phyloP scores from a whole-genome alignment of 208 protist genomes.

The Endotrypanum monterogeii region DNA sequence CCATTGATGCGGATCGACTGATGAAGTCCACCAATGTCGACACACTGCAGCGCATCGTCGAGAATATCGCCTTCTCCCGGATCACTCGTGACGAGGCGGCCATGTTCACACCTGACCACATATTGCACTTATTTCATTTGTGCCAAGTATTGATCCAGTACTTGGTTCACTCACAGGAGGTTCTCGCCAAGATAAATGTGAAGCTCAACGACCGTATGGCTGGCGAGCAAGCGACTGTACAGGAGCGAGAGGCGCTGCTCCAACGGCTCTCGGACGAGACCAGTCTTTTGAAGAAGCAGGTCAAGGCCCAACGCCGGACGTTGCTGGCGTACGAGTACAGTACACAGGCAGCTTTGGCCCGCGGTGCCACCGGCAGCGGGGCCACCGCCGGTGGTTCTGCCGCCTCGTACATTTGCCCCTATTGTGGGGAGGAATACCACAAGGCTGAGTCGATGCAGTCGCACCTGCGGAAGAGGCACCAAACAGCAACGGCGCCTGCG shows the following conservation, averaged over 20 bases:
- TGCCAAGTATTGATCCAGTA: conserved; percentile 90
- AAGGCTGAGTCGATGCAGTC: conserved; percentile 90
- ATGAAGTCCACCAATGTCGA: conserved; percentile 85
- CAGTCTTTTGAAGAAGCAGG: conserved; percentile 68
- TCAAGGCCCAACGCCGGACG: conserved; percentile 84
- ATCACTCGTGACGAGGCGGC: conserved; percentile 86
- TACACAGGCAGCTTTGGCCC: conserved; percentile 29
- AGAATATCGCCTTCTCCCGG: conserved; percentile 88
- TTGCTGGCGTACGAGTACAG: conserved; percentile 88
- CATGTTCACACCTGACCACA: conserved; percentile 85
- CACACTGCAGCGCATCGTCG: conserved; percentile 85
- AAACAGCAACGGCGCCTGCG: conserved; percentile 3
- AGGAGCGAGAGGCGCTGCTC: conserved; percentile 34
- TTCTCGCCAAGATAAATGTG: conserved; percentile 82
- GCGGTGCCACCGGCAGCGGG: conserved; percentile 6
- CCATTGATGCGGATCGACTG: conserved; percentile 83
- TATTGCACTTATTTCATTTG: conserved; percentile 84
- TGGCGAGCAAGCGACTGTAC: conserved; percentile 43
- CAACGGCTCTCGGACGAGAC: conserved; percentile 63
- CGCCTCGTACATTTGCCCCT: conserved; percentile 43
- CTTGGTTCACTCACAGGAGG: conserved; percentile 88
- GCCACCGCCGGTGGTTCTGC: background rate
- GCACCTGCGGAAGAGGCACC: conserved; percentile 87
- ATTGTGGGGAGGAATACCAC: conserved; percentile 80
- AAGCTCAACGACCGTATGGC: conserved; percentile 61